Evolutionary conservation across 495 filamentous ascomycete genomes (phyloP).

Genomic region (Astrothelium subdiscretum): DNA sequence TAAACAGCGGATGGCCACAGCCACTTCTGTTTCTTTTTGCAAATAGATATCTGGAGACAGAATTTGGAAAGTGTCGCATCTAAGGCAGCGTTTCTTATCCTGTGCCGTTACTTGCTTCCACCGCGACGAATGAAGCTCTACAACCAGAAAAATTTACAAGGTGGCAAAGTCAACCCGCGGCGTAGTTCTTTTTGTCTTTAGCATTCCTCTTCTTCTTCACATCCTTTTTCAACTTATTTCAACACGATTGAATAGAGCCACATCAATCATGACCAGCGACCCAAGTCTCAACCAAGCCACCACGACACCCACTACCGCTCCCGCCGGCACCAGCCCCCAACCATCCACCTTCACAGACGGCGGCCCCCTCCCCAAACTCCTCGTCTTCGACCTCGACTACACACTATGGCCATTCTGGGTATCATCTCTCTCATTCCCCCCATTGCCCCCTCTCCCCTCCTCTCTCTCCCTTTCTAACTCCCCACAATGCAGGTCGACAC

Average conservation of each 20-base stretch:
- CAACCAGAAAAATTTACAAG: background rate
- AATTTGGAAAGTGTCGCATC: too few relatives aligned
- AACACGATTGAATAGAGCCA: background rate
- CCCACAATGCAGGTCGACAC: conserved; percentile 55
- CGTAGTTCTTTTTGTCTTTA: background rate
- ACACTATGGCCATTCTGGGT: conserved; percentile 94
- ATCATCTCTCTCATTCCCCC: background rate
- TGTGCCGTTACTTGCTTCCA: too few relatives aligned
- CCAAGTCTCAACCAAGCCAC: background rate
- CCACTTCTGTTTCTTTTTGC: too few relatives aligned
- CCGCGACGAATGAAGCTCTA: too few relatives aligned
- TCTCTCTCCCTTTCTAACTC: background rate
- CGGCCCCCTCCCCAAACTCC: conserved; percentile 67
- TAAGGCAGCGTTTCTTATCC: too few relatives aligned
- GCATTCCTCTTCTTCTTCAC: background rate
- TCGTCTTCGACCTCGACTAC: conserved; percentile 94
- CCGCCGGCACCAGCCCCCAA: conserved; percentile 5
- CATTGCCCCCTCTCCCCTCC: background rate
- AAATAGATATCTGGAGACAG: too few relatives aligned
- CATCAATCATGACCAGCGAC: conserved; percentile 6
- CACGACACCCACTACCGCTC: conserved; percentile 11
- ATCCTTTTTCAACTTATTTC: background rate
- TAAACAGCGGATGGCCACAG: too few relatives aligned
- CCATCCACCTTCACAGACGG: conserved; percentile 59
- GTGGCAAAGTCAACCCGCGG: background rate